Base-by-base conservation (phyloP, 148 eudicot genomes). In the Rheum nobile region DNA sequence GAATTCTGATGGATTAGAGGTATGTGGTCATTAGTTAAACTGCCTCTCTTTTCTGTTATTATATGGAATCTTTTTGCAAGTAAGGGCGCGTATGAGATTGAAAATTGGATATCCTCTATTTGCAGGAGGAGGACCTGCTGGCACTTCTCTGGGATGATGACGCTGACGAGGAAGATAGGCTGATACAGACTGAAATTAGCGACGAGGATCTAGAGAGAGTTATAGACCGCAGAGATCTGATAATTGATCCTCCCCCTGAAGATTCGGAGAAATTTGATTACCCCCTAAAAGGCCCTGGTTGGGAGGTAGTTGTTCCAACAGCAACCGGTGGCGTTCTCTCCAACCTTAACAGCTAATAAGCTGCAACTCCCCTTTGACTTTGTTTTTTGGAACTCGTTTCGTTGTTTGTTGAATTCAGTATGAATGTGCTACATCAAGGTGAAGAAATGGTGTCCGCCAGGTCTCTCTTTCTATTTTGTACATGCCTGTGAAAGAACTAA, bases 211-310 rank as follows among this genome's bases (percentile, higher is more conserved):
- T 96, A 3, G 89, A 88, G 71, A 90, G 77, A 80, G 78, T 96
- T 21, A 77, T 89, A 67, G 95, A 96, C 77, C 92, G 99, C 19
- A 85, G 84, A 73, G 99, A 96, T 76, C 81, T 96, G 77, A 31
- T 90, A 61, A 83, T 77, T 26, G 43, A 67, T 75, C 43, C 75
- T n/a, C 35, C 82, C 41, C 31, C 76, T 0, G 74, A 75, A 11
- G 57, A 76, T 22, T 38, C 79, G 41, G 77, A 74, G 19, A 79
- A 77, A 29, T 67, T 73, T 65, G 82, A 39, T 46, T 76, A 86
- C 71, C 99, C 97, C 4, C 90, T 86, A 0, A 90, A 90, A 77
- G 99, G 99, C 17, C 97, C 99, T 29, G 99, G 99, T 8, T 96
- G 99, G 99, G 99, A 96, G 81, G 99, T 96, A 41, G 92, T 96